Conservation (phyloP, 805 yeast genomes). For the Wickerhamomyces chambardii region DNA sequence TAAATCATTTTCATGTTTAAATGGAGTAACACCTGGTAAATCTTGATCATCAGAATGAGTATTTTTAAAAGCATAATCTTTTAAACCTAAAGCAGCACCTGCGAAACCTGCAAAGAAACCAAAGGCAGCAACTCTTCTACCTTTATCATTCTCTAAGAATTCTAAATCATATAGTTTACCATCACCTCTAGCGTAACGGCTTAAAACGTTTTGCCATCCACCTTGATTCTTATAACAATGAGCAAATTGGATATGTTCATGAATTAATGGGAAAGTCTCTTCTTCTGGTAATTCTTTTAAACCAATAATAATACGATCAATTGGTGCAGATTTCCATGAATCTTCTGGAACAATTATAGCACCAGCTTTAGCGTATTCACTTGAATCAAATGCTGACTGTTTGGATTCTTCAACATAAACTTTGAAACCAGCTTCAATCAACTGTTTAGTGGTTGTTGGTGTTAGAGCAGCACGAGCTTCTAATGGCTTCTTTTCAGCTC, state of each 20-base stretch:
- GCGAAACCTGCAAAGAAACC: conserved; percentile 99
- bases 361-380: conserved; percentile 76
- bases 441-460: conserved; percentile 79
- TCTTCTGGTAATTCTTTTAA: conserved; percentile 93
- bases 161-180: conserved; percentile 92
- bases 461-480: conserved; percentile 98
- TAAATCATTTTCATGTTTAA: conserved; percentile 68
- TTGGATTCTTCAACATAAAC: conserved; percentile 82
- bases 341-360: conserved; percentile 87
- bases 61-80: conserved; percentile 93
- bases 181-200: conserved; percentile 85
- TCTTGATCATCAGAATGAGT: conserved; percentile 56
- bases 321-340: conserved; percentile 90
- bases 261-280: conserved; percentile 82
- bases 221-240: conserved; percentile 97
- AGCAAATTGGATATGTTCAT: conserved; percentile 97
- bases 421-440: conserved; percentile 81
- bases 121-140: conserved; percentile 98
- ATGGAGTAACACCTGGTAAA: conserved; percentile 75
- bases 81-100: conserved; percentile 95
- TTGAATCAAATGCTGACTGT: conserved; percentile 69
- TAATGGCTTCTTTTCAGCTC: conserved; percentile 96
- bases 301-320: conserved; percentile 83
- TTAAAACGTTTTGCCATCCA: conserved; percentile 91
- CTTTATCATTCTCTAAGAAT: conserved; percentile 87